Conservation (phyloP, 768 basidiomycete genomes). For the Trametes cubensis region DNA sequence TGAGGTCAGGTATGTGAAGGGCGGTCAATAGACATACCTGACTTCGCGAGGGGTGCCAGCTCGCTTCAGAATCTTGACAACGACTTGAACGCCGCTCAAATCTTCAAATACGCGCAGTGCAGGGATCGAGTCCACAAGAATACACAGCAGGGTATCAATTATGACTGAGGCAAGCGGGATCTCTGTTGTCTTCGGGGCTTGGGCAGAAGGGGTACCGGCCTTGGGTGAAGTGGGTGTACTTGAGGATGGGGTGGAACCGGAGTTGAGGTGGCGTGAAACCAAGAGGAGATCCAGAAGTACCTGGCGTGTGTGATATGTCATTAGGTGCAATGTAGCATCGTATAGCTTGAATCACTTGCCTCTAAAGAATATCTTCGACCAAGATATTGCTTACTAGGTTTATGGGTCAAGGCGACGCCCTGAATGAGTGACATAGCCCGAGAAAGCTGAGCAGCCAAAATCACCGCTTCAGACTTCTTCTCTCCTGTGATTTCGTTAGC, state of each 20-base stretch:
- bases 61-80: conserved; percentile 88
- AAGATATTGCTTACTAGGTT: conserved; percentile 66
- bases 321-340: not conserved
- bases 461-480: conserved; percentile 49
- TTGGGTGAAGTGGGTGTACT: conserved; percentile 23
- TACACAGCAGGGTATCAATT: conserved; percentile 83
- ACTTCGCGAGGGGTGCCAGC: conserved; percentile 86
- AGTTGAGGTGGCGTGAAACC: conserved; percentile 61
- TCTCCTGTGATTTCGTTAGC: conserved; percentile 37
- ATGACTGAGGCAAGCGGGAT: conserved; percentile 64
- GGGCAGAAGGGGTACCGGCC: conserved; percentile 9
- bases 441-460: conserved; percentile 54
- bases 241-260: conserved; percentile 31
- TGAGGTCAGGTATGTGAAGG: not conserved
- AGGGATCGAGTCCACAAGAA: conserved; percentile 82
- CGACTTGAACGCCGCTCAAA: conserved; percentile 71
- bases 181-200: conserved; percentile 1
- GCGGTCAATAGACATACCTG: conserved; percentile 52
- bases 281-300: conserved; percentile 72
- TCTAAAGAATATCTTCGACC: conserved; percentile 70
- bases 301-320: conserved; percentile 39
- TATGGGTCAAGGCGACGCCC: conserved; percentile 73
- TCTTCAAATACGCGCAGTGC: conserved; percentile 82
- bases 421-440: conserved; percentile 73
- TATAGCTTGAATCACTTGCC: conserved; percentile 42